Evolutionary conservation across 208 protist genomes (phyloP).

Genomic region (Acanthamoeba rhysodes): DNA sequence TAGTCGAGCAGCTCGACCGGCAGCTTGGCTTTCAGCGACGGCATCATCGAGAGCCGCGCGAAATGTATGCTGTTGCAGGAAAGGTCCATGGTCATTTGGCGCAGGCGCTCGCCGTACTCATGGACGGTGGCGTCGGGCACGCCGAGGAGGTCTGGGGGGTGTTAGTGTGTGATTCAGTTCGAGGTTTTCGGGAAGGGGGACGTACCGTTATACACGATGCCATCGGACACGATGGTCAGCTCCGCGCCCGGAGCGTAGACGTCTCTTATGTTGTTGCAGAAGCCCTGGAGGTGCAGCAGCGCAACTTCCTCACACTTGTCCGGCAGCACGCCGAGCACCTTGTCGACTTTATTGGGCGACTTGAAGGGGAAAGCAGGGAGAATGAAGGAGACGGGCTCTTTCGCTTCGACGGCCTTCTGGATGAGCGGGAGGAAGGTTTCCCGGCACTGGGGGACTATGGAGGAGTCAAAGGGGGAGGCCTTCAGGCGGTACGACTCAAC

Average conservation of each 20-base stretch:
- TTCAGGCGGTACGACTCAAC: conserved; percentile 8
- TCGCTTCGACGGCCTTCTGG: not conserved
- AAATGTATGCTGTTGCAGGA: conserved; percentile 7
- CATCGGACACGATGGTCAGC: conserved; percentile 34
- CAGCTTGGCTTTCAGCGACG: not conserved
- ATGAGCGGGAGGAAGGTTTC: not conserved
- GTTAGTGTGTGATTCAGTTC: conserved; percentile 12
- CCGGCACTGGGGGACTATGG: not conserved
- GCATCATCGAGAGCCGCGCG: not conserved
- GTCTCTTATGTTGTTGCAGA: conserved; percentile 37
- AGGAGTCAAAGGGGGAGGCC: not conserved
- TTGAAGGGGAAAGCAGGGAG: conserved; percentile 71
- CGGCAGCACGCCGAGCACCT: conserved; percentile 67
- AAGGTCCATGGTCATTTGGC: conserved; percentile 7
- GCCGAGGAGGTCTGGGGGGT: not conserved
- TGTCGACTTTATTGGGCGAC: conserved; percentile 29
- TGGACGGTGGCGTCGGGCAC: not conserved
- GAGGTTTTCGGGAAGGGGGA: not conserved
- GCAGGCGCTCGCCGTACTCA: not conserved
- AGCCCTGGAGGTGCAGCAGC: conserved; percentile 27
- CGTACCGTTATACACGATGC: conserved; percentile 26
- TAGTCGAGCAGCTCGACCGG: not conserved
- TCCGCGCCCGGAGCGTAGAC: conserved; percentile 14
- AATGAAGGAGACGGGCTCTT: conserved; percentile 11
- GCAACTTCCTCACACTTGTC: conserved; percentile 49